Base-by-base conservation (phyloP, 176 grass and related monocot species). In the Elaeis guineensis region DNA sequence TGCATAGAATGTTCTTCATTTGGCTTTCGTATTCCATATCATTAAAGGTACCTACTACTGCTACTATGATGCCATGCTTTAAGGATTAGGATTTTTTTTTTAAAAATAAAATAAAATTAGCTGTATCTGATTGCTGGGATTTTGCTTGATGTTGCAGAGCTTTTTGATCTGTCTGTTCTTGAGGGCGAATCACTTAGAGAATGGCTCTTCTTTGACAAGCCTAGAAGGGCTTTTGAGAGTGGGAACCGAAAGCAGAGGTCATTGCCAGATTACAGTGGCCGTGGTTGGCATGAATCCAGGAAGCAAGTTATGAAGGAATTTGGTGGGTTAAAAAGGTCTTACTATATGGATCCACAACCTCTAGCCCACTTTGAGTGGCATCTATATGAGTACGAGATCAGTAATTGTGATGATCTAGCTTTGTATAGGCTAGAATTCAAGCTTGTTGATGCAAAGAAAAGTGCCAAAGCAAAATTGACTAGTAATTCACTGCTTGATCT, bases 171-270 rank as follows among this genome's bases (percentile, higher is more conserved):
- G 5, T 56, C 52, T 19, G 65, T 68, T 17, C 52, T 68, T 17
- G 52, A 68, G 1, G 65, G 65, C 3, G 65, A 68, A 44, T 68
- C 65, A 17, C 65, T 68, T 56, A 32, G 65, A 48, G 65, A 68
- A 68, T 68, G 65, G 65, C 65, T 68, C 28, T 68, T 68, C 24
- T 68, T 68, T 56, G 65, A 68, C 53, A 68, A 68, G 29, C 65
- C 65, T 22, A 52, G 65, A 48, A 68, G 65, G 16, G 65, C 65
- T 39, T 68, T 68, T 12, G 65, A 68, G 65, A 68, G 65, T 56
- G 65, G 65, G 28, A 68, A 68, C 65, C 54, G 65, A 44, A 68
- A 68, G 26, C 65, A 68, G 21, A 30, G 65, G 39, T 68, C 65
- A 21, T 44, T 68, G 24, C 65, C 52, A 21, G 65, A 68, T 68